These are phyloP conservation scores for Amanita subjunquillea DNA, from an alignment of 768 basidiomycete genomes.

Conservation along the genomic window DNA sequence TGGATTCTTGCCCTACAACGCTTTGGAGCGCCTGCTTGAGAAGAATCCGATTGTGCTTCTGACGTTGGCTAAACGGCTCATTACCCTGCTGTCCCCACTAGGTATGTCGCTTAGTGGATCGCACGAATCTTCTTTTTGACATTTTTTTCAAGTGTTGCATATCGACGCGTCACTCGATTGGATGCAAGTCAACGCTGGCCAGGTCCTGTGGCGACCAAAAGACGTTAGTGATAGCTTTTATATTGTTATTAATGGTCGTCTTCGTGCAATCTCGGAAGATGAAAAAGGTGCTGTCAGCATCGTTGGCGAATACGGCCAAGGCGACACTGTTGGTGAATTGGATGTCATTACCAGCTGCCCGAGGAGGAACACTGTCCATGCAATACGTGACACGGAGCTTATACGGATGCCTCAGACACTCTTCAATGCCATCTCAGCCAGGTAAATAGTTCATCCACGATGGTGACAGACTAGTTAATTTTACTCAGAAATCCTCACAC, in stretches of 20 bases:
- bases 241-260: slow-evolving; percentile 94
- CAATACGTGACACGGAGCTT: slow-evolving; percentile 95
- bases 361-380: slow-evolving; percentile 86
- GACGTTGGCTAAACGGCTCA: slow-evolving; percentile 92
- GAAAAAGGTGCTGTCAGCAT: slow-evolving; percentile 72
- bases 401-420: slow-evolving; percentile 95
- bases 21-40: slow-evolving; percentile 85
- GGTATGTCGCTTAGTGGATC: slow-evolving; percentile 34
- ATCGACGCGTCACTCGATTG: slow-evolving; percentile 96
- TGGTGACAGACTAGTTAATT: background rate
- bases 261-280: slow-evolving; percentile 80
- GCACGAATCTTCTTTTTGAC: background rate
- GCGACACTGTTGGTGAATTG: slow-evolving; percentile 93
- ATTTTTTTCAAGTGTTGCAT: slow-evolving; percentile 53
- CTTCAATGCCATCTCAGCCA: slow-evolving; percentile 92
- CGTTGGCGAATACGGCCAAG: slow-evolving; percentile 91
- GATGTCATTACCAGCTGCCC: slow-evolving; percentile 92
- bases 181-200: slow-evolving; percentile 95
- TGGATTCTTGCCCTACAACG: slow-evolving; percentile 83
- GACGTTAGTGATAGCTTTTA: slow-evolving; percentile 94
- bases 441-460: slow-evolving; percentile 29
- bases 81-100: slow-evolving; percentile 88
- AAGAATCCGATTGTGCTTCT: slow-evolving; percentile 91
- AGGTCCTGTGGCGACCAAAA: slow-evolving; percentile 87
- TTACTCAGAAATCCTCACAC: slow-evolving; percentile 65